Percentiles rank a stretch among this genome's conserved stretches.
Evolutionary conservation across 306 rosid species (phyloP).

Genomic region (Vachellia pachyceras): DNA sequence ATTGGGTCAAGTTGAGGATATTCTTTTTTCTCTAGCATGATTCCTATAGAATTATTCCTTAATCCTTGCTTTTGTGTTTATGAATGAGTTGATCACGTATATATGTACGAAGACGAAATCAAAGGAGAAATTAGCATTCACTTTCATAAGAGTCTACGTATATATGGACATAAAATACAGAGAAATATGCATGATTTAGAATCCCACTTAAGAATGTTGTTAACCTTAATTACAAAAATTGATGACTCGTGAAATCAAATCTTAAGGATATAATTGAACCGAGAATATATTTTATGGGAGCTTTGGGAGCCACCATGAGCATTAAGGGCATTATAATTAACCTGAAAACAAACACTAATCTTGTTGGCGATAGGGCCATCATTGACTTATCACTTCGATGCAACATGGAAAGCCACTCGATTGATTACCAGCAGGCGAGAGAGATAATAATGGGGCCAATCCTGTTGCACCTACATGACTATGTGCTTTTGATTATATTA

Average conservation of each 20-base stretch:
- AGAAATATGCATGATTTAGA: not conserved
- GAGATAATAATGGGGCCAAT: conserved; percentile 49
- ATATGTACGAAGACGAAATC: not conserved
- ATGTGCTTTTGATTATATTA: conserved; percentile 36
- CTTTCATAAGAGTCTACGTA: not conserved
- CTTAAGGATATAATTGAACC: not conserved
- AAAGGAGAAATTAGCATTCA: not conserved
- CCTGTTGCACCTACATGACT: conserved; percentile 45
- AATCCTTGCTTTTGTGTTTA: not conserved
- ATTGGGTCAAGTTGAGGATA: not conserved
- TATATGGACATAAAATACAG: not conserved
- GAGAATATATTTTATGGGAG: not conserved
- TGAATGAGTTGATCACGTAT: not conserved
- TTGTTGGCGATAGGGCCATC: conserved; percentile 38
- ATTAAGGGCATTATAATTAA: conserved; percentile 17
- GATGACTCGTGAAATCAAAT: conserved; percentile 13
- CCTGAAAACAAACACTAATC: conserved; percentile 49
- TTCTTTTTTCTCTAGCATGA: conserved; percentile 6
- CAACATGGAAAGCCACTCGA: conserved; percentile 62
- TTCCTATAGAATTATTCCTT: conserved; percentile 5
- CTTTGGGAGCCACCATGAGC: conserved; percentile 34
- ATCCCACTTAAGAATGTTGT: not conserved
- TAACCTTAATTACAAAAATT: conserved; percentile 11
- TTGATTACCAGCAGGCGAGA: not conserved
- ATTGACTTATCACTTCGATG: conserved; percentile 49